Evolutionary conservation across 371 early-diverging fungal species (phyloP), one percentile per base, ranked within the genome.

Genomic region (Apophysomyces sp.): DNA sequence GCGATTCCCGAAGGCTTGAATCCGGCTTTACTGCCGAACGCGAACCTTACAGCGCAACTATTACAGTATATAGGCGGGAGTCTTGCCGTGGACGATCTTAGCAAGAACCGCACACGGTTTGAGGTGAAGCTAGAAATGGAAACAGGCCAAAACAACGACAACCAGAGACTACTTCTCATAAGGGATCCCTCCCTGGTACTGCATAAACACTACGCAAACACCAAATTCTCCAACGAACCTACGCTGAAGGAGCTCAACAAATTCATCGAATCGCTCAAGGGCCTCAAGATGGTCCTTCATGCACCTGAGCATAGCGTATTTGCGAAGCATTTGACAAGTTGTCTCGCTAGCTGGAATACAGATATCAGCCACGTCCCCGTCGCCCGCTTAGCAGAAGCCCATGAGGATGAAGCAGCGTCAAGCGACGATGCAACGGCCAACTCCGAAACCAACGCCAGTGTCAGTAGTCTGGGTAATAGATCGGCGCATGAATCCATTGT

Each of bases 281-380:
- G 84, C 0, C 49, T 77, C 29, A 81, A 72, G 32, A 83, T 84
- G 37, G 75, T 81, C 1, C 62, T 88, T 24, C 73, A 84, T 69
- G 84, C 88, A 0, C 75, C 72, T 24, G 82, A 84, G 37, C 69
- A 80, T 11, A 82, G 83, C 18, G 74, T 79, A 15, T 86, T 88
- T 72, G 86, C 85, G 3, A 78, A 81, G 34, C 85, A 82, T 56
- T 70, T 88, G 15, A 81, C 82, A 0, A 77, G 81, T 28, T 86
- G 82, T 44, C 64, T 88, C 34, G 83, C 80, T 9, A 73, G 77
- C 7, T 86, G 86, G 85, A 81, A 85, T 59, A 74, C 80, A 18
- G 80, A 78, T 58, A 80, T 86, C 28, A 74, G 80, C 8, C 82
- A 84, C 66, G 76, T 77, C 4, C 74, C 85, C 0, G 80, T 84